Evolutionary conservation across 2,329 filamentous ascomycete species (phyloP), one percentile per base, ranked within the genome.

Genomic region (Leptographium radiaticola): DNA sequence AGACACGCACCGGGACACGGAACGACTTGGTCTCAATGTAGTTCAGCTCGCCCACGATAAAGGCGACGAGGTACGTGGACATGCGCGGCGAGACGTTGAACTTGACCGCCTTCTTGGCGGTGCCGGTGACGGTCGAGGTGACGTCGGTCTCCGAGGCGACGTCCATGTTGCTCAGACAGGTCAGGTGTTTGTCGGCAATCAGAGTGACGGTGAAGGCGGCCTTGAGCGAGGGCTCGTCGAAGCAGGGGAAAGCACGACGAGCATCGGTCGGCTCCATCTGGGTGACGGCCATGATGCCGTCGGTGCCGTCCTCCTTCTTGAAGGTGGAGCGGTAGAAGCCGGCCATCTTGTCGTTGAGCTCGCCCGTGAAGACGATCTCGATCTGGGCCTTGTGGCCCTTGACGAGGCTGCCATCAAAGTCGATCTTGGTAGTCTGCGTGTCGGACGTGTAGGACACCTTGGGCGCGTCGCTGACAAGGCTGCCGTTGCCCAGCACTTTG

Each of bases 211-310:
- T 91, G 71, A 95, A 97, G 60, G 86, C 84, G 42, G 91, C 88
- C 75, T 97, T 97, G 61, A 97, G 77, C 31, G 89, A 85, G 33
- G 91, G 91, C 73, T 97, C 93, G 65, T 97, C 91, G 68, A 96
- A 96, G 71, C 91, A 96, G 45, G 91, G 91, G 72, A 97, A 95
- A 8, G 91, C 89, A 62, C 90, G 80, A 62, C 91, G 81, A 58
- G 89, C 90, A 71, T 97, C 91, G 15, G 91, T 96, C 42, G 91
- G 85, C 73, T 97, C 91, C 87, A 97, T 95, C 75, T 97, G 91
- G 18, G 88, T 88, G 31, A 89, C 91, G 33, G 90, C 91, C 65
- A 97, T 76, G 66, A 90, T 86, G 60, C 86, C 87, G 55, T 84
- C 83, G 56, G 80, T 81, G 42, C 91, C 91, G 64, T 93, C 82